Base-by-base conservation (phyloP, 2,329 filamentous ascomycete genomes). In the Apiospora hydei region DNA sequence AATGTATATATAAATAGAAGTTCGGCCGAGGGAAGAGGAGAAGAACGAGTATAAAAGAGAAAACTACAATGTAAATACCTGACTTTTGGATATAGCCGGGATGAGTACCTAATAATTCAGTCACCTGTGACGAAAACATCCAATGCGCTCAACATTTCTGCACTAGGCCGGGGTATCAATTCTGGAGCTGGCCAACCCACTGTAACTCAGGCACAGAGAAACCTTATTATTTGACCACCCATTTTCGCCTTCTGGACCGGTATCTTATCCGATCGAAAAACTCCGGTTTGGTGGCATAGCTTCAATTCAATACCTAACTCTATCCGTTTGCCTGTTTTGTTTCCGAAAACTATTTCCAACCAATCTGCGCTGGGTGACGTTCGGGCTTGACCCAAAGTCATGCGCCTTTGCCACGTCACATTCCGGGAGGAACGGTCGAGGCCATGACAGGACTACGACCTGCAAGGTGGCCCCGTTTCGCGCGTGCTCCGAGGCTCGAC, bases 371-470 rank as follows among this genome's bases (percentile, higher is more conserved):
- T 61, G 30, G 30, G 18, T 21, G 30, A 61, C 53, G 53, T 34
- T 61, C 53, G 30, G 30, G 53, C 30, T 61, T 38, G 53, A 61
- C 57, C 57, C 34, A 41, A 38, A 64, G 66, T n/a, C 66, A 72
- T 72, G 71, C 64, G 57, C 57, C 46, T 47, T 72, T 70, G 68
- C 24, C 49, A 44, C 18, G 24, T 57, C 49, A 51, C 24, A 18
- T 8, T 53, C 14, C 57, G 57, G 38, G 51, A 61, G 57, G 38
- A 53, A 43, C 44, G 57, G 67, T 57, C 53, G 14, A 69, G 68
- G 68, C 61, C 71, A 72, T 72, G 71, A 72, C 68, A 24, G 66
- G 71, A 30, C n/a, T 47, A 30, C 53, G 16, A 18, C 67, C 70
- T 30, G 43, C 47, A 21, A 47, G 66, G 26, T 47, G 66, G 66